Evolutionary conservation across 2,329 filamentous ascomycete species (phyloP).

Genomic region (Trichoderma citrinoviride): DNA sequence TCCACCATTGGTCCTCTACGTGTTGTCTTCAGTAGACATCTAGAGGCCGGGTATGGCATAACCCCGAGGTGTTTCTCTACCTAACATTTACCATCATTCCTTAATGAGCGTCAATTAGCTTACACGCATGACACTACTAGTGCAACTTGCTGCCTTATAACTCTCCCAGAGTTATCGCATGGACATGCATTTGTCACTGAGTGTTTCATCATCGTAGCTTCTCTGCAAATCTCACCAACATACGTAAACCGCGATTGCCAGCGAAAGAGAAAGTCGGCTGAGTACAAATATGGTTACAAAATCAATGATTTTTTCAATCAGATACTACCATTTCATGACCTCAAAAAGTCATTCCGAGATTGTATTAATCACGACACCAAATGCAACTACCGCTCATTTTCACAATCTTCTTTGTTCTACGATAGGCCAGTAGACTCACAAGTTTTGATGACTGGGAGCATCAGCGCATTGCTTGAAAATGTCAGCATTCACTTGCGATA

Average conservation of each 20-base stretch:
- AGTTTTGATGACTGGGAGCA: constrained; percentile 39
- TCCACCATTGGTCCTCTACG: too few species aligned
- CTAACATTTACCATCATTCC: too few species aligned
- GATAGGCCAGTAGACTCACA: neutral
- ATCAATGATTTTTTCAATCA: too few species aligned
- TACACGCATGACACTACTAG: too few species aligned
- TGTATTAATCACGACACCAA: neutral
- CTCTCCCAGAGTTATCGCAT: neutral
- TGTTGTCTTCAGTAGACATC: too few species aligned
- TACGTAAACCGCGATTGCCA: rapidly evolving
- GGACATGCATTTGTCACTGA: neutral
- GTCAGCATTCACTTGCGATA: constrained; percentile 45
- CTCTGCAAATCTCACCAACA: neutral
- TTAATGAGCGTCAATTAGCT: too few species aligned
- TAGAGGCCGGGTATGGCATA: neutral
- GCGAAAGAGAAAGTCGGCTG: neutral
- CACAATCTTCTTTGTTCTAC: neutral
- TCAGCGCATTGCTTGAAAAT: constrained; percentile 36
- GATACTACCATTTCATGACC: too few species aligned
- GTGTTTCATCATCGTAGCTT: neutral
- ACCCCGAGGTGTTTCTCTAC: neutral
- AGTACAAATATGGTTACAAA: too few species aligned
- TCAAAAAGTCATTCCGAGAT: too few species aligned
- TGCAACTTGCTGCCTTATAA: too few species aligned
- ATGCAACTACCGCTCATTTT: neutral